phyloP scores from a whole-genome alignment of 495 filamentous ascomycete genomes.

The Pseudoneurospora amorphoporcata region DNA sequence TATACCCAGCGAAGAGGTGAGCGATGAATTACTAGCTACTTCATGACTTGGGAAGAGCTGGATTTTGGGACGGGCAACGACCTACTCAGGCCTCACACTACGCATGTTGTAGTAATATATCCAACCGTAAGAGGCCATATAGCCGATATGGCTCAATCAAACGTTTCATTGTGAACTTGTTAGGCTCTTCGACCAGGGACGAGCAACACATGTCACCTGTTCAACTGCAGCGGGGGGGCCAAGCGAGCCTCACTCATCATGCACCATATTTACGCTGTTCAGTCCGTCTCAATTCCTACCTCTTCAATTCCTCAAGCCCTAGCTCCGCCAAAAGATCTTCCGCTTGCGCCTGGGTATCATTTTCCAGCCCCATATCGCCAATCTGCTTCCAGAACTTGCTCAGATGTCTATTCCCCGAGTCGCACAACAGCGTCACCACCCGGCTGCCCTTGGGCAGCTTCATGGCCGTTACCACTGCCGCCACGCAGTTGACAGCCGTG shows the following conservation, averaged over 20 bases:
- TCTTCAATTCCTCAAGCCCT: constrained; percentile 18
- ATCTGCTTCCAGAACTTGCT: constrained; percentile 89
- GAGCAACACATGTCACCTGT: background rate
- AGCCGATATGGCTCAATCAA: background rate
- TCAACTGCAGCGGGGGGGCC: background rate
- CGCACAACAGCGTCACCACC: constrained; percentile 87
- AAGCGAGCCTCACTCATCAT: background rate
- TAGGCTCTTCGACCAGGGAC: background rate
- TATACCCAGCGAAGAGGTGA: constrained; percentile 2
- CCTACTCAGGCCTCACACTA: background rate
- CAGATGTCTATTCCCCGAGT: constrained; percentile 81
- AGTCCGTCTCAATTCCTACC: constrained; percentile 1
- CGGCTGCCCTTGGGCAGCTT: constrained; percentile 55
- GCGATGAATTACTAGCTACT: background rate
- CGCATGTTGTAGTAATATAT: background rate
- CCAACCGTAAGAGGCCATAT: background rate
- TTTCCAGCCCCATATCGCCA: constrained; percentile 55
- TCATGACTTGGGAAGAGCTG: background rate
- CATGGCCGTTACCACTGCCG: constrained; percentile 70
- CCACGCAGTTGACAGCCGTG: constrained; percentile 92
- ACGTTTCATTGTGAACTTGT: background rate
- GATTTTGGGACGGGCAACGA: background rate
- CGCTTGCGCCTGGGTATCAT: constrained; percentile 6
- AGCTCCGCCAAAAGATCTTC: constrained; percentile 27
- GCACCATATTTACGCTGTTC: background rate